A percentile compares a stretch with the other conserved stretches of the same genome.
Conservation (phyloP, 1,284 basidiomycete genomes). For the Sanguinoderma infundibulare region DNA sequence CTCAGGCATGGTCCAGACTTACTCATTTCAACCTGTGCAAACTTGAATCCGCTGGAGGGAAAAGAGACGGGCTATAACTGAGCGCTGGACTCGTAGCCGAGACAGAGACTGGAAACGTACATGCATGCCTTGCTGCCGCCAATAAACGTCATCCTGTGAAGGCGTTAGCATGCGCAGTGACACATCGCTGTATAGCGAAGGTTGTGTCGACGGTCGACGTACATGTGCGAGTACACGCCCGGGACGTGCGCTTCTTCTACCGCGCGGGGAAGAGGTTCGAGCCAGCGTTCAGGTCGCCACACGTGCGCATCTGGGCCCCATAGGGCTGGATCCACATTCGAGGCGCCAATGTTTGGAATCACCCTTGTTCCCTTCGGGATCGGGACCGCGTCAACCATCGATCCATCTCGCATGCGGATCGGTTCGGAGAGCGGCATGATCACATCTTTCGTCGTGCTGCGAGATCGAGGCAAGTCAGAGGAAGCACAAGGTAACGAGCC, state of each 20-base stretch:
- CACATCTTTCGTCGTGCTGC: conserved; percentile 6
- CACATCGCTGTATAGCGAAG: background rate
- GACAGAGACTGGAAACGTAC: conserved; percentile 19
- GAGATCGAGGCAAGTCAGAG: background rate
- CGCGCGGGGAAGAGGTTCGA: conserved; percentile 7
- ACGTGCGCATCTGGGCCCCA: conserved; percentile 8
- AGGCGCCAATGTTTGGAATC: conserved; percentile 5
- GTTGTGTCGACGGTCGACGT: background rate
- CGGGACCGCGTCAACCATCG: conserved; percentile 6
- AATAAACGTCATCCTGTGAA: conserved; percentile 36
- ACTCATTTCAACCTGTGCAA: conserved; percentile 21
- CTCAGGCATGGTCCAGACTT: background rate
- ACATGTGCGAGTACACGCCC: conserved; percentile 14
- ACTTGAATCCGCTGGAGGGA: conserved; percentile 17
- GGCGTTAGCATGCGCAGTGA: conserved; percentile 9
- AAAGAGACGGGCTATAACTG: background rate
- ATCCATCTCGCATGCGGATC: conserved; percentile 16
- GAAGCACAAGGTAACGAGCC: background rate
- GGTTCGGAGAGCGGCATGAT: conserved; percentile 11
- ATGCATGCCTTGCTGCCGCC: conserved; percentile 37
- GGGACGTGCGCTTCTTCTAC: conserved; percentile 13
- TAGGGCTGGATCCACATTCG: conserved; percentile 1
- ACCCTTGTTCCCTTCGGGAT: conserved; percentile 18
- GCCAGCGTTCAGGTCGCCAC: conserved; percentile 17
- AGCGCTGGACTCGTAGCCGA: background rate